Evolutionary conservation across 139 green algal genomes (phyloP).

Genomic region (Micromonas pusilla): DNA sequence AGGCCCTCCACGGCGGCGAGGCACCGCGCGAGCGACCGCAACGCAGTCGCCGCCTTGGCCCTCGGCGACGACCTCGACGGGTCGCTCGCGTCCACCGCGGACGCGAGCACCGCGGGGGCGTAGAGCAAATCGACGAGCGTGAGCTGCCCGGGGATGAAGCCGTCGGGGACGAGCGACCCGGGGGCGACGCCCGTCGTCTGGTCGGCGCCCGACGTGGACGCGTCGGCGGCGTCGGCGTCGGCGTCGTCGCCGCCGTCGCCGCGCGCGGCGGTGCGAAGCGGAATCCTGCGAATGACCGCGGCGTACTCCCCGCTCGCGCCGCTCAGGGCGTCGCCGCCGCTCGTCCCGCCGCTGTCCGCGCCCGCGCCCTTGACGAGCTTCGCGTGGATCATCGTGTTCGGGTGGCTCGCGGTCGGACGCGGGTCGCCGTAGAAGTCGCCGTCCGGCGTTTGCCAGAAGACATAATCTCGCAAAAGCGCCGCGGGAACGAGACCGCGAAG

Average conservation of each 20-base stretch:
- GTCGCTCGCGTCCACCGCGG: not conserved
- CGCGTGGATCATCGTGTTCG: not conserved
- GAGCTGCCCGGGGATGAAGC: not conserved
- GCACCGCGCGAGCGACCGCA: not conserved
- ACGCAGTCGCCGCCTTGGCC: not conserved
- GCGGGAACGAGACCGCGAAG: constrained; percentile 28
- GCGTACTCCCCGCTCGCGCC: not conserved
- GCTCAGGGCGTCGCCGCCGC: not conserved
- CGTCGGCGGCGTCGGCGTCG: not conserved
- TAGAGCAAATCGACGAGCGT: constrained; percentile 14
- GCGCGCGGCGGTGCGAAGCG: too few relatives aligned
- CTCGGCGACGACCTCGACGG: not conserved
- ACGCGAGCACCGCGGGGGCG: not conserved
- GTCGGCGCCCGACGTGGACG: too few relatives aligned
- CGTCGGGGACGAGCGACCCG: not conserved
- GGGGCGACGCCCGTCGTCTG: not conserved
- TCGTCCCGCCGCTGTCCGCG: not conserved
- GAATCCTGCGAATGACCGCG: not conserved
- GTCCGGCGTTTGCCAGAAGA: constrained; percentile 25
- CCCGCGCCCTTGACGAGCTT: not conserved
- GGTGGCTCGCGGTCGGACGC: not conserved
- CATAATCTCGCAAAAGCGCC: constrained; percentile 25
- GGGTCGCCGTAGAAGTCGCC: constrained; percentile 19
- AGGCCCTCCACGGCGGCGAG: constrained; percentile 15
- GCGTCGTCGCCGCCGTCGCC: too few relatives aligned